Evolutionary conservation across 805 yeast species (phyloP).

Genomic region (Maudiozyma pseudohumilis): DNA sequence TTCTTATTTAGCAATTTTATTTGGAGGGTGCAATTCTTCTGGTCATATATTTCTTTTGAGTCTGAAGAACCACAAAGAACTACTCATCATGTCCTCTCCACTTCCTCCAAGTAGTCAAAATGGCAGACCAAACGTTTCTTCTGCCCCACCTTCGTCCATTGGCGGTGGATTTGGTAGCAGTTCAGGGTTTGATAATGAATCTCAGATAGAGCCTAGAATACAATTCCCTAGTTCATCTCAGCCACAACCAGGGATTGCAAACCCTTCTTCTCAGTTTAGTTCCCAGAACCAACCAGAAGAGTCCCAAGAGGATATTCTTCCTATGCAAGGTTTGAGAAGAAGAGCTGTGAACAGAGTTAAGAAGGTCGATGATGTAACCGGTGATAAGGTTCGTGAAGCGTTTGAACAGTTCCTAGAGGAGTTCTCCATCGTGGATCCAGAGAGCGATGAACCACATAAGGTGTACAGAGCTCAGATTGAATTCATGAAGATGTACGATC

Average conservation of each 20-base stretch:
- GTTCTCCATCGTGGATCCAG: slow-evolving; percentile 36
- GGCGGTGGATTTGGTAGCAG: slow-evolving; percentile 25
- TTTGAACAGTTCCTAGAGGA: slow-evolving; percentile 77
- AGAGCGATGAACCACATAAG: slow-evolving; percentile 34
- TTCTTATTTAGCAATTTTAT: no score
- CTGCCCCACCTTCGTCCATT: slow-evolving; percentile 26
- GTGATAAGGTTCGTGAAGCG: slow-evolving; percentile 86
- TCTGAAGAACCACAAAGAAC: no score
- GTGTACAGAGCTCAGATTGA: slow-evolving; percentile 72
- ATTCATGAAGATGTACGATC: slow-evolving; percentile 67
- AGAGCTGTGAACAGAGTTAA: slow-evolving; percentile 62
- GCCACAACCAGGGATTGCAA: slow-evolving; percentile 11
- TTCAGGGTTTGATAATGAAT: slow-evolving; percentile 21
- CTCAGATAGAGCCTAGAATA: slow-evolving; percentile 19
- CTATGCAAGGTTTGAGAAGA: slow-evolving; percentile 34
- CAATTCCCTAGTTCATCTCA: slow-evolving; percentile 26
- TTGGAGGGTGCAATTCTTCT: no score
- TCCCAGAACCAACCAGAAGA: slow-evolving; percentile 14
- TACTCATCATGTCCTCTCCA: slow-evolving; percentile 21
- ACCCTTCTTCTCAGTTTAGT: slow-evolving; percentile 15
- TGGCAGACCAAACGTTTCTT: slow-evolving; percentile 17
- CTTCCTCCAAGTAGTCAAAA: slow-evolving; percentile 14
- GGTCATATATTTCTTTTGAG: no score
- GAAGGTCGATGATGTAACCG: slow-evolving; percentile 82
- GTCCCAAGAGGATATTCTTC: slow-evolving; percentile 12